Evolutionary conservation across 1,284 basidiomycete genomes (phyloP).

Genomic region (Dichomitus squalens): DNA sequence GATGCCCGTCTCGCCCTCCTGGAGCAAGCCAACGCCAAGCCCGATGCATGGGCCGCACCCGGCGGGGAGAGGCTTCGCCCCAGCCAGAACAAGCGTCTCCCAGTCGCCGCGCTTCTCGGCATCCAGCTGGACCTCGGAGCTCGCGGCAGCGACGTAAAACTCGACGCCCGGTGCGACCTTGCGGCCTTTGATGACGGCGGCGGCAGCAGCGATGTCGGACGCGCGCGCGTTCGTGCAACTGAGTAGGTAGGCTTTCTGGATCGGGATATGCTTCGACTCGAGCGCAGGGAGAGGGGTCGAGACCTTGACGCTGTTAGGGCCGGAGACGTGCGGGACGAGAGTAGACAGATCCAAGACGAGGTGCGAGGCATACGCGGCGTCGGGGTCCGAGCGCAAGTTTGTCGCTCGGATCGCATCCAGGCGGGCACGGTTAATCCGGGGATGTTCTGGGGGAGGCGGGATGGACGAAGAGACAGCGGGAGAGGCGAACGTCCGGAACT

Average conservation of each 20-base stretch:
- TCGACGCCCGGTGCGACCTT: conserved; percentile 91
- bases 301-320: conserved; percentile 97
- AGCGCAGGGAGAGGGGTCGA: conserved; percentile 89
- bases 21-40: conserved; percentile 87
- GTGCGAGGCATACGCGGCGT: conserved; percentile 86
- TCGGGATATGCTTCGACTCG: conserved; percentile 74
- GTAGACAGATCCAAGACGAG: conserved; percentile 93
- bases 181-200: conserved; percentile 83
- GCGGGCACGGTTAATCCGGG: conserved; percentile 81
- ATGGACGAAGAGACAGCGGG: conserved; percentile 49
- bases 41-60: conserved; percentile 99
- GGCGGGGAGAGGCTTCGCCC: conserved; percentile 91
- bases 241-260: conserved; percentile 98
- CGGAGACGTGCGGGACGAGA: conserved; percentile 93
- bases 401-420: conserved; percentile 67
- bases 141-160: conserved; percentile 97
- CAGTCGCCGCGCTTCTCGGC: conserved; percentile 88
- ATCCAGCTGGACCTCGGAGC: conserved; percentile 89
- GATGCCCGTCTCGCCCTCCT: conserved; percentile 95
- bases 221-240: conserved; percentile 98
- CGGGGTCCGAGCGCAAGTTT: conserved; percentile 71
- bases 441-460: conserved; percentile 79
- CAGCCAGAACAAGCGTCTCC: conserved; percentile 83
- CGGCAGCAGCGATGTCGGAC: conserved; percentile 93
- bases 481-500: conserved; percentile 77